Percentiles rank a stretch among this genome's conserved stretches.
phyloP scores from a whole-genome alignment of 2,329 filamentous ascomycete species.

The Colletotrichum chrysophilum region DNA sequence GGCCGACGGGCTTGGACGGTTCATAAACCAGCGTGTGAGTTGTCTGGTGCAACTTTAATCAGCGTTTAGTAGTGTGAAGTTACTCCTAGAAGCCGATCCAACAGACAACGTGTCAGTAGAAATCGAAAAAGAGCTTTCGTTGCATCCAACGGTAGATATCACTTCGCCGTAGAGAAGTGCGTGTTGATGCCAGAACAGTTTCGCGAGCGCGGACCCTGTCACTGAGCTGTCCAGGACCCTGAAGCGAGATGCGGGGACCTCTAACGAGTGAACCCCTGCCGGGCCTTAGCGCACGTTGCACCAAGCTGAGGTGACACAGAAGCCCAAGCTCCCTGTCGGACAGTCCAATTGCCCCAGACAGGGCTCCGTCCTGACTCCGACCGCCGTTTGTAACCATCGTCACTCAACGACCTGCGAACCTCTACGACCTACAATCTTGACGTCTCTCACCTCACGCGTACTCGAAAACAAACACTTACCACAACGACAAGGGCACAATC shows the following conservation, averaged over 20 bases:
- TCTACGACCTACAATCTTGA: not conserved
- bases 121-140: not conserved
- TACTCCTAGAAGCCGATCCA: not conserved
- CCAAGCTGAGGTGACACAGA: not conserved
- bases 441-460: not conserved
- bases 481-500: not conserved
- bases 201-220: not conserved
- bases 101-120: not conserved
- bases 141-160: not conserved
- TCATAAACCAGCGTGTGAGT: not conserved
- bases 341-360: not conserved
- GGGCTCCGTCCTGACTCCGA: slow-evolving; percentile 2
- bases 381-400: not conserved
- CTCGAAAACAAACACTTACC: not conserved
- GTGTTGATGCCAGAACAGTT: not conserved
- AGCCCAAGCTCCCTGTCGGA: slow-evolving; percentile 7
- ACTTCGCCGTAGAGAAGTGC: not conserved
- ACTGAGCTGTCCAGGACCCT: not conserved
- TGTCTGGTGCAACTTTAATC: not conserved
- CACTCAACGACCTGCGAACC: not conserved
- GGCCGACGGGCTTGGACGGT: not conserved
- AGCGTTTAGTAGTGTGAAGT: not conserved
- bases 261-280: not conserved
- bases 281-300: not conserved
- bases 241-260: not conserved